phyloP scores from a whole-genome alignment of 2,329 filamentous ascomycete species.

The Fusarium sp. region DNA sequence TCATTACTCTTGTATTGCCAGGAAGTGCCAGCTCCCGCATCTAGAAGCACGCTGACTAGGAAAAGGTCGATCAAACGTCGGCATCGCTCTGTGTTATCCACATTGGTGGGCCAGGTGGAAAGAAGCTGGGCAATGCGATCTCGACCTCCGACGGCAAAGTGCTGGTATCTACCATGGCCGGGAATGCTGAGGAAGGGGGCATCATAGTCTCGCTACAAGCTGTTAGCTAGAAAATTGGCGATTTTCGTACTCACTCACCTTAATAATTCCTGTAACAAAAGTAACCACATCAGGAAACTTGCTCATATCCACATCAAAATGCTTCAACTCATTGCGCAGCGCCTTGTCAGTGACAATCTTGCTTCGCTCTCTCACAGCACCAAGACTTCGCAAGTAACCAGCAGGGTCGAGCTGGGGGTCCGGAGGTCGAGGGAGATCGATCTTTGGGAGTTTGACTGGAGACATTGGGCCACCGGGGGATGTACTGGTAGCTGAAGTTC shows the following conservation, averaged over 20 bases:
- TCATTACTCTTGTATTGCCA: slow-evolving; percentile 96
- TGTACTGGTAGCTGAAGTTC: slow-evolving; percentile 60
- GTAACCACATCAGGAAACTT: slow-evolving; percentile 85
- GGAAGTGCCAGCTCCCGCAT: slow-evolving; percentile 86
- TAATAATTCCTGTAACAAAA: slow-evolving; percentile 94
- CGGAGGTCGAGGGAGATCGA: slow-evolving; percentile 83
- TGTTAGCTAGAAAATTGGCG: slow-evolving; percentile 2
- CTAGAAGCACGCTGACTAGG: slow-evolving; percentile 80
- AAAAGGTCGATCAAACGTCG: slow-evolving; percentile 81
- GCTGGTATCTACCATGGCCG: slow-evolving; percentile 85
- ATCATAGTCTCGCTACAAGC: slow-evolving; percentile 61
- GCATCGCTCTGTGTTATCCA: slow-evolving; percentile 78
- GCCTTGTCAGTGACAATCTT: slow-evolving; percentile 80
- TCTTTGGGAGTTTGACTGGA: slow-evolving; percentile 69
- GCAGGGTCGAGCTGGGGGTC: slow-evolving; percentile 89
- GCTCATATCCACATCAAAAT: slow-evolving; percentile 88
- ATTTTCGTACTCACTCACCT: slow-evolving; percentile 62
- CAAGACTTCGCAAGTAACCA: slow-evolving; percentile 89
- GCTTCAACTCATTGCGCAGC: slow-evolving; percentile 77
- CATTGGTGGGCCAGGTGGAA: slow-evolving; percentile 71
- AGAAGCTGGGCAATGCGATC: slow-evolving; percentile 78
- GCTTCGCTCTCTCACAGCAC: slow-evolving; percentile 84
- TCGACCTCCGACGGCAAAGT: slow-evolving; percentile 82
- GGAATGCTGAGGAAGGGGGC: slow-evolving; percentile 73
- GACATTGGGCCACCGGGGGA: slow-evolving; percentile 61